Conservation (phyloP, 1,284 basidiomycete genomes). For the Psilocybe mexicana region DNA sequence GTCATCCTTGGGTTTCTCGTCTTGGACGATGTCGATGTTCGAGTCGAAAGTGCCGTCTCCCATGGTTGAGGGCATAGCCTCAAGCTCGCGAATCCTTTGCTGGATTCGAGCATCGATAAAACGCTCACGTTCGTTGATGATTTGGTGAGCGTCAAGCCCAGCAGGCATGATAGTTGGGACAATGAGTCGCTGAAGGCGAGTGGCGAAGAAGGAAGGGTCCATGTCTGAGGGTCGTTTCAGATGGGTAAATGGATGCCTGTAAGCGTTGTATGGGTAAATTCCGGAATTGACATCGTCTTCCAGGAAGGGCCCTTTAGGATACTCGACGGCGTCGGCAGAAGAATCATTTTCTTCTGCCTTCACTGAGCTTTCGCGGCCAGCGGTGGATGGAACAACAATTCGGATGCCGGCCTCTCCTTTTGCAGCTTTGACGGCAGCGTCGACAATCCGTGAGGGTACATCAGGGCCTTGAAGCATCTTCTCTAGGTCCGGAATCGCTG, state of each 20-base stretch:
- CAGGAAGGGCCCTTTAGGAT: slow-evolving; percentile 69
- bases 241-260: slow-evolving; percentile 80
- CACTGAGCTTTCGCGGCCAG: slow-evolving; percentile 32
- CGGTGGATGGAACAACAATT: slow-evolving; percentile 26
- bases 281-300: slow-evolving; percentile 82
- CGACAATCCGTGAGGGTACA: slow-evolving; percentile 63
- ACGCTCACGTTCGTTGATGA: slow-evolving; percentile 90
- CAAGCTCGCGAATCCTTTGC: slow-evolving; percentile 89
- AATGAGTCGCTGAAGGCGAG: slow-evolving; percentile 79
- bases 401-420: slow-evolving; percentile 55
- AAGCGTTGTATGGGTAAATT: slow-evolving; percentile 97
- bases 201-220: slow-evolving; percentile 61
- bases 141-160: slow-evolving; percentile 91
- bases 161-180: slow-evolving; percentile 89
- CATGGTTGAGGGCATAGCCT: slow-evolving; percentile 80
- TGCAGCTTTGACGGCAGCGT: slow-evolving; percentile 78
- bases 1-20: slow-evolving; percentile 41
- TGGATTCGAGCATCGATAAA: slow-evolving; percentile 89
- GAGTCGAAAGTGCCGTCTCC: slow-evolving; percentile 74
- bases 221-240: slow-evolving; percentile 64
- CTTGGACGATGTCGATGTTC: slow-evolving; percentile 48
- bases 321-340: slow-evolving; percentile 46
- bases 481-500: slow-evolving; percentile 62
- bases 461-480: slow-evolving; percentile 62
- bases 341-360: slow-evolving; percentile 48